A percentile compares a stretch with the other conserved stretches of the same genome.
phyloP scores from a whole-genome alignment of 345 rosid genomes.

The Schrenkiella parvula region DNA sequence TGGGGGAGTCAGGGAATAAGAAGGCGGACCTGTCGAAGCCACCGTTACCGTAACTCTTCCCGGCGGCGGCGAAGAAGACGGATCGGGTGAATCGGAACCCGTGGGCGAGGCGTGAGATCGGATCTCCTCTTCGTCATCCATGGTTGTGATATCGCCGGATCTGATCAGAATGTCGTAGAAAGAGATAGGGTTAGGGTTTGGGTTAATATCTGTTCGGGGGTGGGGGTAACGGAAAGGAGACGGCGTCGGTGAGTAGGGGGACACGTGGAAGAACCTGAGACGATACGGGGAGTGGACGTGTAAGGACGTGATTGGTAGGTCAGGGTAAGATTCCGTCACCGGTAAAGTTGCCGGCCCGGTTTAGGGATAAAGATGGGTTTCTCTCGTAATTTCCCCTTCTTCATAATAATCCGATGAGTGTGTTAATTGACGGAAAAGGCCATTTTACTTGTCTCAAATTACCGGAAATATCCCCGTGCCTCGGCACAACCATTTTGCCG shows the following conservation, averaged over 20 bases:
- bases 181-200: conserved; percentile 29
- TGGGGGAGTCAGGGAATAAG: conserved; percentile 32
- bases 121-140: conserved; percentile 65
- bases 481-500: conserved; percentile 11
- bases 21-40: conserved; percentile 37
- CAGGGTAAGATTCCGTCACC: conserved; percentile 42
- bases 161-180: conserved; percentile 19
- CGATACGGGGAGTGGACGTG: conserved; percentile 29
- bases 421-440: conserved; percentile 41
- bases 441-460: conserved; percentile 30
- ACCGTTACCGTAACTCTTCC: conserved; percentile 49
- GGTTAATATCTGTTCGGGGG: conserved; percentile 11
- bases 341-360: conserved; percentile 48
- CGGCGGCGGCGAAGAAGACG: conserved; percentile 34
- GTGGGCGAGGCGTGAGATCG: conserved; percentile 41
- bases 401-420: conserved; percentile 22
- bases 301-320: conserved; percentile 34
- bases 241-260: conserved; percentile 51
- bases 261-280: conserved; percentile 47
- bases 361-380: conserved; percentile 18
- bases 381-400: conserved; percentile 10
- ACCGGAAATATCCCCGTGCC: conserved; percentile 20
- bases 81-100: conserved; percentile 34
- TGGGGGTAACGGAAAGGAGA: conserved; percentile 40
- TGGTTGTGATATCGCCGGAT: conserved; percentile 25